Base-by-base conservation (phyloP, 2,329 filamentous ascomycete genomes). In the Graphilbum fragrans region DNA sequence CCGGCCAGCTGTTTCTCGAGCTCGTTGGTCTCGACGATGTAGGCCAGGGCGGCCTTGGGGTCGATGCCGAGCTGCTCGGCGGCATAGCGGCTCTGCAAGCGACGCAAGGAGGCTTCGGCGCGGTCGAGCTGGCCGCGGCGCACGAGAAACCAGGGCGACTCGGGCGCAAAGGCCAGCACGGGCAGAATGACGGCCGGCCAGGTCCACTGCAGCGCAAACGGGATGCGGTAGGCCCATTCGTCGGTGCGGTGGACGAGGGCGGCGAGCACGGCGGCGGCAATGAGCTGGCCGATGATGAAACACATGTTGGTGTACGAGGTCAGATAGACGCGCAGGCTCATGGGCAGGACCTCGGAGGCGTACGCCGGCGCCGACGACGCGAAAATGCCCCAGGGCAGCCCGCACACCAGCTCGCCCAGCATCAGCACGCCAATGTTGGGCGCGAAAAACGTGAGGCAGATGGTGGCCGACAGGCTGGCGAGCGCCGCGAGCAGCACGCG, bases 401-500 rank as follows among this genome's bases (percentile, higher is more conserved):
- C 67, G 37, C 60, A 66, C 4, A 70, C 56, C 9, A 70, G 47
- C 44, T 70, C 59, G 1, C 64, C 66, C 0, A 60, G 52, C 4
- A 68, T 51, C 1, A 69, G 55, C 1, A 64, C 53, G 4, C 47
- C 46, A 0, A 62, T 51, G 29, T 56, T 59, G 3, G 57, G 52
- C 0, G 64, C 61, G 40, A 70, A 70, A 50, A 71, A 69, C 17
- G 60, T 54, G 12, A 70, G 53, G 40, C 66, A 68, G 29, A 74
- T 64, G 44, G 67, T 66, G 18, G 50, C 52, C 12, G 57, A 53
- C 55, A 66, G 48, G 46, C 51, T 33, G 1, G 58, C 41, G 29
- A 74, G 52, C 0, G 64, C 58, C 1, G 51, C 59, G 9, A 72
- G 54, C 44, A 72, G 59, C 1, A 63, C 64, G 45, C 57, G 55